Evolutionary conservation across 805 yeast genomes (phyloP), one percentile per base, ranked within the genome.

Genomic region (Tetrapisispora phaffii): DNA sequence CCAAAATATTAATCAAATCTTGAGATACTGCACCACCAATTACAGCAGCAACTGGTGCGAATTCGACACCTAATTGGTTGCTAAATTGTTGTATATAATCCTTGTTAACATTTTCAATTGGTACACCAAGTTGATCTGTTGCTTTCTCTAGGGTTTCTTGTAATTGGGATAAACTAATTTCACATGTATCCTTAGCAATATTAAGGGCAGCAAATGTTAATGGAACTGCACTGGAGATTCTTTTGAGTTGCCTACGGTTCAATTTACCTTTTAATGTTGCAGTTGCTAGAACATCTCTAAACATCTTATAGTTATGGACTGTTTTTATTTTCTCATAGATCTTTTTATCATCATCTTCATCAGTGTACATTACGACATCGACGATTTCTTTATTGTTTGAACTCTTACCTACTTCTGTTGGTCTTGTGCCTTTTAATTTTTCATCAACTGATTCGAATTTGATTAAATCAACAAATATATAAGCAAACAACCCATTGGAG

Each of bases 1-100:
- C 82, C 43, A 90, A 63, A 44, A 74, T 78, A 65, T 93, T 93
- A 39, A 93, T 83, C 13, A 87, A 82, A 60, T 89, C 96, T 64
- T 93, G 98, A 2, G 95, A 84, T 21, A 90, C 64, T 1, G 86
- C 74, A 1, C 97, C 98, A 6, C 97, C 98, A 7, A 90, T 53
- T 1, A 93, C 76, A 0, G 97, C 94, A 4, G 93, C 79, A 0
- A 81, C 80, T 1, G 97, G 96, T 10, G 87, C 74, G 52, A 84
- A 76, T 57, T 88, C 94, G 2, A 86, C 59, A 23, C 67, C 64
- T 16, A 57, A 72, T 56, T 82, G 86, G 19, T 57, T 61, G 0
- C 72, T 50, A 38, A 81, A 60, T 22, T 63, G 56, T 5, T 65
- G 59, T 22, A 76, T 50, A 42, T 71, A 64, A 1, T 50, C 54